phyloP scores from a whole-genome alignment of 1,284 basidiomycete genomes.

The Athelia sp. region DNA sequence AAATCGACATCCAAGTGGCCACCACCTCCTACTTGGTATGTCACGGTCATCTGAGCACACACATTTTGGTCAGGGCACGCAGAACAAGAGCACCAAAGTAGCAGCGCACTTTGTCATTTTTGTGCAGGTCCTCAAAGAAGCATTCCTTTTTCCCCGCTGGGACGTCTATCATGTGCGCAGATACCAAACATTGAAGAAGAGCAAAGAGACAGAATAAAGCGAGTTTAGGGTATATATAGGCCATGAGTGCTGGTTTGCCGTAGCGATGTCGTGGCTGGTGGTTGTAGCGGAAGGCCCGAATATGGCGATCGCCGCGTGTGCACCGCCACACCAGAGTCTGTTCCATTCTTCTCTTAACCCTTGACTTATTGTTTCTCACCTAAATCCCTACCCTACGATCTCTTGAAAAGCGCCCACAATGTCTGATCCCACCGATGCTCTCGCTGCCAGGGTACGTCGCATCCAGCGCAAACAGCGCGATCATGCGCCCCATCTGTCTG shows the following conservation, averaged over 20 bases:
- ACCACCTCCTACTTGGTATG: constrained; percentile 96
- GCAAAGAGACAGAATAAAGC: constrained; percentile 33
- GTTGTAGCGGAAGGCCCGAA: constrained; percentile 12
- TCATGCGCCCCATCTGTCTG: not conserved
- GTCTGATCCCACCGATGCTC: constrained; percentile 60
- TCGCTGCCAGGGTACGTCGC: constrained; percentile 61
- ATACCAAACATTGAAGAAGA: constrained; percentile 38
- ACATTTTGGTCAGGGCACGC: not conserved
- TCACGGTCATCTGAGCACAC: constrained; percentile 87
- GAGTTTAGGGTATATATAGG: constrained; percentile 31
- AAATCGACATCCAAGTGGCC: constrained; percentile 98
- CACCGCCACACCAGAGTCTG: not conserved
- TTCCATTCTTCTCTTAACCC: constrained; percentile 10
- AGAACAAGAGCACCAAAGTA: not conserved
- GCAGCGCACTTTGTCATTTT: constrained; percentile 79
- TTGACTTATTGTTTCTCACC: constrained; percentile 26
- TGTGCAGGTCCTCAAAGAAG: constrained; percentile 96
- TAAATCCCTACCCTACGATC: constrained; percentile 7
- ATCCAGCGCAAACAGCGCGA: constrained; percentile 3
- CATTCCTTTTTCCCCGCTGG: constrained; percentile 86
- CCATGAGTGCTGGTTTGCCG: constrained; percentile 28
- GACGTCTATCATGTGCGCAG: constrained; percentile 68
- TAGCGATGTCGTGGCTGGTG: constrained; percentile 13
- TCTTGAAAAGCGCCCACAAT: constrained; percentile 30
- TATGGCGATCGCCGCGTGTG: not conserved